Evolutionary conservation across 1,139 yeast species (phyloP).

Genomic region (Kodamaea anthophila): DNA sequence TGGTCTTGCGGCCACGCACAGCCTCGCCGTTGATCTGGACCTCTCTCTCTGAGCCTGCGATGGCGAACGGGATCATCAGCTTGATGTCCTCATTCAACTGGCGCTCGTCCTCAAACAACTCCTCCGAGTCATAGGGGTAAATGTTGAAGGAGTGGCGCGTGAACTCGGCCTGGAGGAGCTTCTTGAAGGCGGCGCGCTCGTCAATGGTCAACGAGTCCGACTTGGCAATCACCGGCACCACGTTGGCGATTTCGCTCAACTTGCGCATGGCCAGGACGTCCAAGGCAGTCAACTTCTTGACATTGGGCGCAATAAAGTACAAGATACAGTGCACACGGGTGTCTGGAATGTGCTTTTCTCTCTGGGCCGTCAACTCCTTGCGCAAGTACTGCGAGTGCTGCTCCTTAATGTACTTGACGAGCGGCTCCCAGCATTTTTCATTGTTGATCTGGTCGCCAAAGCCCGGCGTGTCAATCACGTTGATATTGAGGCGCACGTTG

Average conservation of each 20-base stretch:
- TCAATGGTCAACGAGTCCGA: slow-evolving; percentile 82
- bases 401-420: slow-evolving; percentile 90
- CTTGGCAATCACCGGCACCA: slow-evolving; percentile 92
- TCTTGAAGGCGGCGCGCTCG: slow-evolving; percentile 77
- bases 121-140: slow-evolving; percentile 82
- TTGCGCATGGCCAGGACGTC: slow-evolving; percentile 82
- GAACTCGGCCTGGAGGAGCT: slow-evolving; percentile 71
- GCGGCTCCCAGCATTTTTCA: slow-evolving; percentile 96
- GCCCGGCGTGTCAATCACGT: slow-evolving; percentile 94
- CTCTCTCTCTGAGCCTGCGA: slow-evolving; percentile 86
- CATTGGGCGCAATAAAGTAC: slow-evolving; percentile 87
- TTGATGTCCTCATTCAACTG: slow-evolving; percentile 73
- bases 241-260: slow-evolving; percentile 86
- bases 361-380: slow-evolving; percentile 92
- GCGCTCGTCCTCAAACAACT: slow-evolving; percentile 69
- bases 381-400: slow-evolving; percentile 92
- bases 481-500: slow-evolving; percentile 77
- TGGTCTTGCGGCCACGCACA: slow-evolving; percentile 85
- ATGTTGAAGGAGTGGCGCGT: slow-evolving; percentile 65
- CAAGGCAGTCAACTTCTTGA: slow-evolving; percentile 69
- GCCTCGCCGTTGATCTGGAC: slow-evolving; percentile 68
- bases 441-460: slow-evolving; percentile 96
- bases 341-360: slow-evolving; percentile 79
- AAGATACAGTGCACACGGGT: slow-evolving; percentile 93
- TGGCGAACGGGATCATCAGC: slow-evolving; percentile 86